Conservation (phyloP, 2,329 filamentous ascomycete genomes). For the Xylariaceae sp. region DNA sequence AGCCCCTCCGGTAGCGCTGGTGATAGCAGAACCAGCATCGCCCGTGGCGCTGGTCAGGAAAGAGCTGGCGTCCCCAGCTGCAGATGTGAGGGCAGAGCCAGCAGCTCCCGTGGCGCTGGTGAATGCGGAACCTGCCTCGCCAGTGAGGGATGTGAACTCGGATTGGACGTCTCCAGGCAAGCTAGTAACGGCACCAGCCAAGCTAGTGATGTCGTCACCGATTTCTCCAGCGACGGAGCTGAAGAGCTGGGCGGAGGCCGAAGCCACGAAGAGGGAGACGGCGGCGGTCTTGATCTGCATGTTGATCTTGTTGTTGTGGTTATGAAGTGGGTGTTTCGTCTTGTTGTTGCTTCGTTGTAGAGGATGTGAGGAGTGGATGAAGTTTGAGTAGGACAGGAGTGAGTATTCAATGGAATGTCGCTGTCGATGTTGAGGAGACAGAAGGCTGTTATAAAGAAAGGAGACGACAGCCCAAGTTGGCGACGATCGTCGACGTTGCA, state of each 20-base stretch:
- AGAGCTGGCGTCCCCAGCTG: not conserved
- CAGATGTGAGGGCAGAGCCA: not conserved
- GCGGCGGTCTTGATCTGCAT: conserved; percentile 32
- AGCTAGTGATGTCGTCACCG: conserved; percentile 31
- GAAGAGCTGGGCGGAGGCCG: conserved; percentile 24
- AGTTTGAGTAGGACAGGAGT: too few relatives aligned
- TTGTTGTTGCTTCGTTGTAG: not conserved
- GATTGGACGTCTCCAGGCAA: conserved; percentile 35
- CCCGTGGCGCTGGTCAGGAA: not conserved
- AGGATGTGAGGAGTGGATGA: too few relatives aligned
- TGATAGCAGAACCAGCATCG: not conserved
- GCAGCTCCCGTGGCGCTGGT: not conserved
- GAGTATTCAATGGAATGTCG: too few relatives aligned
- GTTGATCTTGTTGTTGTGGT: conserved; percentile 4
- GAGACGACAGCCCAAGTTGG: too few relatives aligned
- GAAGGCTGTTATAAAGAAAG: too few relatives aligned
- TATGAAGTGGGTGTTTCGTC: too few relatives aligned
- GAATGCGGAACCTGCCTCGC: conserved; percentile 29
- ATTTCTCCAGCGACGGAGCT: conserved; percentile 31
- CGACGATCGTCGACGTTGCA: too few relatives aligned
- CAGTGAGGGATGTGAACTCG: conserved; percentile 36
- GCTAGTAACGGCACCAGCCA: conserved; percentile 38
- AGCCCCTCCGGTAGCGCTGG: not conserved
- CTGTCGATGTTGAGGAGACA: too few relatives aligned
- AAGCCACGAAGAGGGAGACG: conserved; percentile 25